These are phyloP conservation scores for Scheffersomyces cryptocercus DNA, from an alignment of 1,139 yeast genomes.

Conservation along the genomic window DNA sequence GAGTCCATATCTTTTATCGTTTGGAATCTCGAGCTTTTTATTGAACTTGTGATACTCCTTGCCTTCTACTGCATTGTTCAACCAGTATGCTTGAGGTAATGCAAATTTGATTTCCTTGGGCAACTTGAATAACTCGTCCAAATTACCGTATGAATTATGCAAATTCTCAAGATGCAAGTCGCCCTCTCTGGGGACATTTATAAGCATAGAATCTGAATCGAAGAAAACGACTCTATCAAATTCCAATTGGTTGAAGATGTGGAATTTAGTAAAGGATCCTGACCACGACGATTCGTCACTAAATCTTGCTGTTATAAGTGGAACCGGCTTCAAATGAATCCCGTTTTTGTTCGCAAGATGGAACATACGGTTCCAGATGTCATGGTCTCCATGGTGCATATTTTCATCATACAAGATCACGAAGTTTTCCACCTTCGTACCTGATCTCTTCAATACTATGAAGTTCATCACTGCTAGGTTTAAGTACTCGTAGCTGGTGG, in stretches of 20 bases:
- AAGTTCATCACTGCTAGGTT: constrained; percentile 36
- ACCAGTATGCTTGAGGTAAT: constrained; percentile 44
- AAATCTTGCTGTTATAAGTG: constrained; percentile 13
- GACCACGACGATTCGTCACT: constrained; percentile 41
- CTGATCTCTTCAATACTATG: constrained; percentile 20
- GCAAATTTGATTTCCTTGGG: constrained; percentile 30
- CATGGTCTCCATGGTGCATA: constrained; percentile 11
- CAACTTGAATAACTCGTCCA: constrained; percentile 36
- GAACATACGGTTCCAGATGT: constrained; percentile 9
- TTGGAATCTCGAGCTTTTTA: constrained; percentile 17
- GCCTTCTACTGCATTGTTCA: constrained; percentile 17
- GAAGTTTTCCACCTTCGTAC: constrained; percentile 23
- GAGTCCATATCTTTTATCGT: constrained; percentile 4
- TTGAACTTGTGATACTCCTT: constrained; percentile 8
- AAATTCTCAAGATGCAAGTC: constrained; percentile 8
- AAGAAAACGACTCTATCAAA: constrained; percentile 41
- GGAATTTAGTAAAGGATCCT: constrained; percentile 55
- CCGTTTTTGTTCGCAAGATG: constrained; percentile 7
- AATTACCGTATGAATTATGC: constrained; percentile 14
- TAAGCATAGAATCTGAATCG: constrained; percentile 47
- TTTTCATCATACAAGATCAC: constrained; percentile 27
- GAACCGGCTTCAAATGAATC: constrained; percentile 24
- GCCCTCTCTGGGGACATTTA: constrained; percentile 9
- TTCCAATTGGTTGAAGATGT: constrained; percentile 50
- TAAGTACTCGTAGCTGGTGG: constrained; percentile 34